Evolutionary conservation across 345 rosid genomes (phyloP), one percentile per base, ranked within the genome.

Genomic region (Dipteronia dyeriana): DNA sequence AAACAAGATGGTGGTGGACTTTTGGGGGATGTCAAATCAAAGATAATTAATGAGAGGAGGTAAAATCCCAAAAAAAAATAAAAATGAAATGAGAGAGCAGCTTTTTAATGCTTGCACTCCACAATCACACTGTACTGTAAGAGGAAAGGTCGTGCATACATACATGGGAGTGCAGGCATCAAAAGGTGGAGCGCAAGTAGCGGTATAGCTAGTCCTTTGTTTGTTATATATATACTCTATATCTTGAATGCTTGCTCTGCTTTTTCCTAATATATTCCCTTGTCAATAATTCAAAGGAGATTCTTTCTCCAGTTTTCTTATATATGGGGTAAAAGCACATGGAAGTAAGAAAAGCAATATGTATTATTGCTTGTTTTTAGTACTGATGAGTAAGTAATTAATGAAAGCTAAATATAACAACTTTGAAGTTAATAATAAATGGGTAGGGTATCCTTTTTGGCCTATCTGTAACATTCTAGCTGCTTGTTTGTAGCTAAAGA

Each of bases 41-140:
- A 25, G 12, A 63, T 47, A 78, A 82, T 79, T 38, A 76, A 71
- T 75, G 65, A 66, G 22, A 65, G 34, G 43, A 31, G 62, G 74
- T 29, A 14, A 62, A 62, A 65, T 9, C 34, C 29, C 66, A 41
- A 62, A 34, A 34, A 34, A 29, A 29, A 29, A 29, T 1, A 29
- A 34, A 34, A 34, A 34, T 34, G 38, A 34, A 69, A 22, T 59
- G 54, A 34, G 19, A 57, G 49, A 59, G 81, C 87, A 84, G 87
- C 87, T 84, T 84, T 84, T 84, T 76, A 84, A 81, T 76, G 75
- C 87, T 84, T 81, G 82, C 87, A 84, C 87, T 84, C 87, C 82
- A 79, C 81, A 75, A 20, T 72, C 79, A 84, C 79, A 71, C 64
- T 59, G 61, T 75, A 39, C 71, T 34, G 77, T 38, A 76, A 79